These are phyloP conservation scores for Plectosphaerella plurivora DNA, from an alignment of 2,329 filamentous ascomycete genomes.

Conservation along the genomic window DNA sequence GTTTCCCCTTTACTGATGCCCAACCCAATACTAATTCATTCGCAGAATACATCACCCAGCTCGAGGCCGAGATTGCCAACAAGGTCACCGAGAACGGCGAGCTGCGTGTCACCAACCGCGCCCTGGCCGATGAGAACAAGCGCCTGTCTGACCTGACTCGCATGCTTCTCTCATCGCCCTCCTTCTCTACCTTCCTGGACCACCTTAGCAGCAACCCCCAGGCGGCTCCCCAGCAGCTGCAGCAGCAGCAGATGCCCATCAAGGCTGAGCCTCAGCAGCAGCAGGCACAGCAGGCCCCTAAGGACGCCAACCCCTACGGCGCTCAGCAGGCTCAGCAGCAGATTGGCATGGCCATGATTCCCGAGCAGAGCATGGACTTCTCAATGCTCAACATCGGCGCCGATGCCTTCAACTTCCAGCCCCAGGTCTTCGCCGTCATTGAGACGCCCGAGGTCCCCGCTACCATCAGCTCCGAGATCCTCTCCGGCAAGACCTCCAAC, in stretches of 20 bases:
- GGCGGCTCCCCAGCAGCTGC: conserved; percentile 18
- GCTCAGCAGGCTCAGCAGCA: conserved; percentile 56
- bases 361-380: conserved; percentile 73
- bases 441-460: conserved; percentile 63
- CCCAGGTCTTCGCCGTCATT: conserved; percentile 69
- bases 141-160: conserved; percentile 73
- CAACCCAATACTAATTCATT: conserved; percentile 11
- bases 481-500: conserved; percentile 68
- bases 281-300: conserved; percentile 46
- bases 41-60: conserved; percentile 91
- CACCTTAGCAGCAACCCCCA: conserved; percentile 59
- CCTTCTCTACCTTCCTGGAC: conserved; percentile 78
- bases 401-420: conserved; percentile 55
- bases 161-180: conserved; percentile 74
- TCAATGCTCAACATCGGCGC: conserved; percentile 61
- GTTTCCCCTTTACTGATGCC: conserved; percentile 4
- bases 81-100: conserved; percentile 82
- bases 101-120: conserved; percentile 74
- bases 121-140: conserved; percentile 80
- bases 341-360: conserved; percentile 78
- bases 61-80: conserved; percentile 81
- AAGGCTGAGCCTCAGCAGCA: conserved; percentile 18
- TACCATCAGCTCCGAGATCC: conserved; percentile 51
- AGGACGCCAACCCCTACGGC: conserved; percentile 62
- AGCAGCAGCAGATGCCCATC: background rate